A percentile compares a stretch with the other conserved stretches of the same genome.
Conservation (phyloP, 345 rosid genomes). For the Bruguiera gymnorhiza region DNA sequence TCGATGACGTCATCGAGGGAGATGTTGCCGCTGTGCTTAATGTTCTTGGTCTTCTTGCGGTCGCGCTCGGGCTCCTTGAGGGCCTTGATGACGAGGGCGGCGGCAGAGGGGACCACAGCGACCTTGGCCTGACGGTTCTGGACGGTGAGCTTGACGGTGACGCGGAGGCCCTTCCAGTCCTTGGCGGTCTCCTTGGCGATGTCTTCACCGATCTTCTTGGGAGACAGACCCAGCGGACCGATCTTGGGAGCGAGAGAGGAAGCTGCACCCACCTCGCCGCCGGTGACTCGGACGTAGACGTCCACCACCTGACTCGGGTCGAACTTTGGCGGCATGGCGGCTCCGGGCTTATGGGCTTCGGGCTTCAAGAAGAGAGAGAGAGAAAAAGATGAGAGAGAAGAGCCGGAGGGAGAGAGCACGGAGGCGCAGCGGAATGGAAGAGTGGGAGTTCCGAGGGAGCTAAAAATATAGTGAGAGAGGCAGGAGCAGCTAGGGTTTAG, state of each 20-base stretch:
- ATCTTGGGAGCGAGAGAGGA: not conserved
- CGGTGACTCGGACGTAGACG: not conserved
- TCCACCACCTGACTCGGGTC: conserved; percentile 8
- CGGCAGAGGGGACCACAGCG: not conserved
- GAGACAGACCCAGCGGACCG: conserved; percentile 3
- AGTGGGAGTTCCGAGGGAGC: not conserved
- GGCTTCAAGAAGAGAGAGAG: too few species aligned
- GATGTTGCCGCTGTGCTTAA: conserved; percentile 1
- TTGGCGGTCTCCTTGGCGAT: conserved; percentile 2
- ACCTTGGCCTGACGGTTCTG: conserved; percentile 7
- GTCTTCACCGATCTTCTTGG: conserved; percentile 4
- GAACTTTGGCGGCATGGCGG: not conserved
- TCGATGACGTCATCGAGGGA: conserved; percentile 1
- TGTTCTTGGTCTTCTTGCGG: conserved; percentile 8
- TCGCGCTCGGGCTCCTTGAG: conserved; percentile 4
- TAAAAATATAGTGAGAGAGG: not conserved
- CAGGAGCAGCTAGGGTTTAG: not conserved
- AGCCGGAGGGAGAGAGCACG: not conserved
- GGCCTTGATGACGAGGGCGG: not conserved
- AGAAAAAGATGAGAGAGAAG: too few species aligned
- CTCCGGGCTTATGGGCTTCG: not conserved
- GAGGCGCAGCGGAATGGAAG: not conserved
- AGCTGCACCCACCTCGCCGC: conserved; percentile 3
- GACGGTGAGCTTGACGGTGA: conserved; percentile 5
- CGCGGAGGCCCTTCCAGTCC: conserved; percentile 3